These are phyloP conservation scores for Scheffersomyces stipitis DNA, from an alignment of 805 yeast genomes.

Conservation along the genomic window DNA sequence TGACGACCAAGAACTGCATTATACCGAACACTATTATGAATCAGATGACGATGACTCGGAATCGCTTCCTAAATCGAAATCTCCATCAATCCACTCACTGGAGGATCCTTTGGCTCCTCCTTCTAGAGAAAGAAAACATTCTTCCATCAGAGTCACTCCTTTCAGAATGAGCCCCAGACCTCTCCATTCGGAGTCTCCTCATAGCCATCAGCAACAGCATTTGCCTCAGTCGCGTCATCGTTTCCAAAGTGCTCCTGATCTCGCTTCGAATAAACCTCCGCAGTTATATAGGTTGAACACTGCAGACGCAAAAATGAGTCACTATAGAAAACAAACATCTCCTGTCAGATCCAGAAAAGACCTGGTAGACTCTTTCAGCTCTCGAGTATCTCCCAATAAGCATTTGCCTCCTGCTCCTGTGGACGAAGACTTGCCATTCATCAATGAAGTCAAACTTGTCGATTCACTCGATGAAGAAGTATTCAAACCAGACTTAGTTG, in stretches of 20 bases:
- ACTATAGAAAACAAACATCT: neutral
- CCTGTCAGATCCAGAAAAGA: neutral
- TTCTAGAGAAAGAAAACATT: conserved; percentile 12
- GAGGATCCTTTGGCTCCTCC: conserved; percentile 3
- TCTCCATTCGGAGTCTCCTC: conserved; percentile 1
- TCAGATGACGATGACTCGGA: neutral
- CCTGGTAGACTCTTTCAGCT: neutral
- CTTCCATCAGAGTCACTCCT: conserved; percentile 23
- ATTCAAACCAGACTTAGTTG: neutral
- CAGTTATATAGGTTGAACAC: neutral
- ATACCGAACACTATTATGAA: too few species aligned
- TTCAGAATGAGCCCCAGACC: conserved; percentile 9
- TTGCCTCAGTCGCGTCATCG: neutral
- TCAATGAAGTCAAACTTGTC: conserved; percentile 31
- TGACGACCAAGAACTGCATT: neutral
- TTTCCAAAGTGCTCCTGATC: conserved; percentile 18
- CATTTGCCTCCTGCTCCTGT: conserved; percentile 19
- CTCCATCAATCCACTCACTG: neutral
- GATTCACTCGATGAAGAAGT: neutral
- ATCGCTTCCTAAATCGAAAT: neutral
- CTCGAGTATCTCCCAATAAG: conserved; percentile 9
- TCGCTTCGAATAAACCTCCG: conserved; percentile 6
- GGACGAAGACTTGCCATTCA: conserved; percentile 35
- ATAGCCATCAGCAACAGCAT: conserved; percentile 1
- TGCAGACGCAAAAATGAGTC: neutral